Evolutionary conservation across 176 grass and related monocot genomes (phyloP), one percentile per base, ranked within the genome.

Genomic region (Carex parvula): DNA sequence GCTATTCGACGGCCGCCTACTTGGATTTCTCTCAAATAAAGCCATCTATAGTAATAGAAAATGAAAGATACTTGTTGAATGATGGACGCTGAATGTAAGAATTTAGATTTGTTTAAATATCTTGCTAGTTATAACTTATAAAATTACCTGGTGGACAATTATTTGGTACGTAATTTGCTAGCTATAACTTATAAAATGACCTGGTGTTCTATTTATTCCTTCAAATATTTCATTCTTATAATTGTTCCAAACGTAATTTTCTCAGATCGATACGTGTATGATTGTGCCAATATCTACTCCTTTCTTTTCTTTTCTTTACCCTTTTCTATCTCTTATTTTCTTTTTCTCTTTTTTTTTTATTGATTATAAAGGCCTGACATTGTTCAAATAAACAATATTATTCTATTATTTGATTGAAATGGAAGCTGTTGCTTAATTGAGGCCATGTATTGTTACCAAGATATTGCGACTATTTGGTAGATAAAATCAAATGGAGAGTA

Each of bases 1-100:
- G 81, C 88, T 85, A 65, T 89, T 91, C 16, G 92, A 92, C 41
- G 89, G 78, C 70, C 86, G 55, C 86, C 89, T 87, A 67, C 66
- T 62, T 76, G 85, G 87, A 87, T 85, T 93, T 86, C 88, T 94
- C 71, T 87, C 90, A 52, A 99, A 93, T 88, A 95, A 54, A 15
- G 91, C 91, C 91, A 93, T 93, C 81, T 87, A 61, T 74, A 46
- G 39, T 74, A 82, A 50, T 52, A 83, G 10, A 68, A 1, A 66
- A 37, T 39, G 18, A 81, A 81, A 61, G 13, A 21, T 61, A 63
- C 3, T 63, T 64, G 8, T 48, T 64, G 10, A 63, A 48, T 22
- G 35, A 39, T 33, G 57, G 26, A 39, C 3, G 1, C 16, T 76
- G 5, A 14, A 79, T 58, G 50, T 9, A 37, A 79, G 20, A 81